Evolutionary conservation across 2,329 filamentous ascomycete genomes (phyloP).

Genomic region (Fusarium ramigenum): DNA sequence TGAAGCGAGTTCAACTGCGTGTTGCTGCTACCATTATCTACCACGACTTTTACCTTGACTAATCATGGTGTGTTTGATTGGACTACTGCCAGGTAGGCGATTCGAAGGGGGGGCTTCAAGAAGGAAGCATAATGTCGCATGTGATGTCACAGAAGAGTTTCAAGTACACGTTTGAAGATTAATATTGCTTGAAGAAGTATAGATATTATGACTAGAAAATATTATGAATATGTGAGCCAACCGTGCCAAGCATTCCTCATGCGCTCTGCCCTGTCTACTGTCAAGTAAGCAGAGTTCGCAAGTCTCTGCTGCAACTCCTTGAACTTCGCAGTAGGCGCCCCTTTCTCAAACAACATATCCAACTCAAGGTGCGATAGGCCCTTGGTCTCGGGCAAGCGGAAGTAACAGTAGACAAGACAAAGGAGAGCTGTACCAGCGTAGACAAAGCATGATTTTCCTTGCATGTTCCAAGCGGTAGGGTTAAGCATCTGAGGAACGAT

Average conservation of each 20-base stretch:
- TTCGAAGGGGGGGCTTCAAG: too few relatives aligned
- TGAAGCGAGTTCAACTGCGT: neutral
- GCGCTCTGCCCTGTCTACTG: constrained; percentile 24
- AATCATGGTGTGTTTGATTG: fast-evolving
- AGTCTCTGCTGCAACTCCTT: constrained; percentile 25
- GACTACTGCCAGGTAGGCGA: fast-evolving
- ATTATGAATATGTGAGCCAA: constrained; percentile 36
- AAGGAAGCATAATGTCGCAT: too few relatives aligned
- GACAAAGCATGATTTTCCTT: constrained; percentile 40
- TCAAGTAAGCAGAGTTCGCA: constrained; percentile 31
- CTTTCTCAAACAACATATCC: constrained; percentile 42
- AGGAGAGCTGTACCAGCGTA: constrained; percentile 27
- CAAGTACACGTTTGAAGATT: fast-evolving
- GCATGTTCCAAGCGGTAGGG: constrained; percentile 38
- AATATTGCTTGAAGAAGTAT: too few relatives aligned
- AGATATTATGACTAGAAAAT: neutral
- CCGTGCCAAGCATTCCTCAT: constrained; percentile 41
- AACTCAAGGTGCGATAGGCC: constrained; percentile 40
- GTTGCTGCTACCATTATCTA: neutral
- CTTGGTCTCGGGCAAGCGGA: constrained; percentile 42
- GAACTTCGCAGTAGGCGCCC: constrained; percentile 45
- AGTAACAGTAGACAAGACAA: constrained; percentile 40
- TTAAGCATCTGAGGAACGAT: constrained; percentile 41
- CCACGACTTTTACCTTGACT: fast-evolving
- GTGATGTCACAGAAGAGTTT: fast-evolving